phyloP scores from a whole-genome alignment of 2,329 filamentous ascomycete species.

The Rutstroemia sp. region DNA sequence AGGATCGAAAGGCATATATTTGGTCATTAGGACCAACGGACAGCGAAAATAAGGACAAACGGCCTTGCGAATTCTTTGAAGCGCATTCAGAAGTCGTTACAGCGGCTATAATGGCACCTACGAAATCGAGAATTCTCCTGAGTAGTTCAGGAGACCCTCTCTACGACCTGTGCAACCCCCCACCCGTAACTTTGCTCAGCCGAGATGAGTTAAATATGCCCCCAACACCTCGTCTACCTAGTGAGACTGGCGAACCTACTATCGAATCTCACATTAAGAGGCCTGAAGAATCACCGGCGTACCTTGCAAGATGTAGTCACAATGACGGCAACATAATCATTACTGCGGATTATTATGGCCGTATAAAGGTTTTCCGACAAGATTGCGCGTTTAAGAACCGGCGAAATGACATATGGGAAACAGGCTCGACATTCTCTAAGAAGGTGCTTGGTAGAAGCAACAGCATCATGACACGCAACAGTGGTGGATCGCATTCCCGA shows the following conservation, averaged over 20 bases:
- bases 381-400: constrained; percentile 75
- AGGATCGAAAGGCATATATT: constrained; percentile 83
- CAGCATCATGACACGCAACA: constrained; percentile 40
- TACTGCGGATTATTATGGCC: constrained; percentile 79
- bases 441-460: constrained; percentile 27
- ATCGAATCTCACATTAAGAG: constrained; percentile 32
- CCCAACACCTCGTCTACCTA: constrained; percentile 31
- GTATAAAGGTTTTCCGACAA: constrained; percentile 91
- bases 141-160: constrained; percentile 77
- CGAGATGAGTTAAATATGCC: constrained; percentile 55
- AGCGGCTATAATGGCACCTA: constrained; percentile 78
- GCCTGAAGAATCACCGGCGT: constrained; percentile 66
- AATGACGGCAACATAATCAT: constrained; percentile 82
- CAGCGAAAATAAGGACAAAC: constrained; percentile 57
- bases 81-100: constrained; percentile 86
- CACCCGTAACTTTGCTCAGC: constrained; percentile 75
- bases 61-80: constrained; percentile 82
- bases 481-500: constrained; percentile 35
- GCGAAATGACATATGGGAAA: constrained; percentile 69
- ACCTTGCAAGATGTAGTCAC: constrained; percentile 69
- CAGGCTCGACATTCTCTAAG: constrained; percentile 63
- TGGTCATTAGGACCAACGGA: constrained; percentile 65
- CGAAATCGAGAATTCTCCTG: constrained; percentile 68
- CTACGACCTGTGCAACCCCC: constrained; percentile 95
- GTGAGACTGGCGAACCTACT: constrained; percentile 14